Conservation (phyloP, 192 early-diverging fungal species). For the Coemansia umbellata region DNA sequence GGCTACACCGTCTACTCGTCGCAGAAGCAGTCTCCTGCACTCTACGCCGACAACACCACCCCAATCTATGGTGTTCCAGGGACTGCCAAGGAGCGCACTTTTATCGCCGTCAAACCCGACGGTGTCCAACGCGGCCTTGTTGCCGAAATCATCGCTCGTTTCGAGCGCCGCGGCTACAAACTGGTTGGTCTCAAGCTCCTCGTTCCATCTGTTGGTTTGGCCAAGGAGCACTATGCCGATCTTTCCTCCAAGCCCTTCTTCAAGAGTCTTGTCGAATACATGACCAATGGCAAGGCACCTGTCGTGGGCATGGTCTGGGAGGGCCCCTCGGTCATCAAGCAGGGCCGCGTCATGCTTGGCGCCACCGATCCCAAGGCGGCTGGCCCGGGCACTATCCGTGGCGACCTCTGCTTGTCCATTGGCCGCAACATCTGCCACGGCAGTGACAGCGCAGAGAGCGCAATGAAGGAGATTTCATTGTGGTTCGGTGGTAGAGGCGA, state of each 20-base stretch:
- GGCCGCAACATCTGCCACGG: constrained; percentile 87
- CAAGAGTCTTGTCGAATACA: constrained; percentile 84
- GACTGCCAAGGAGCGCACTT: constrained; percentile 65
- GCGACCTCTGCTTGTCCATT: constrained; percentile 73
- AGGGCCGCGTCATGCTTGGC: constrained; percentile 84
- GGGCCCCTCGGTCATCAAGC: constrained; percentile 80
- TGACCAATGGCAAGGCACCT: constrained; percentile 83
- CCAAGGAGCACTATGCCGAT: constrained; percentile 88
- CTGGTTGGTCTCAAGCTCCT: constrained; percentile 79
- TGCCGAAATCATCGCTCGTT: constrained; percentile 80
- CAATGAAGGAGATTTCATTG: constrained; percentile 72
- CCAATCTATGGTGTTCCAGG: constrained; percentile 57
- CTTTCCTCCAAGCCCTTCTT: constrained; percentile 85
- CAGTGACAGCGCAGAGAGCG: constrained; percentile 80
- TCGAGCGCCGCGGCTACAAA: constrained; percentile 89
- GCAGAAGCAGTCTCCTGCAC: constrained; percentile 6
- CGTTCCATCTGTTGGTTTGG: constrained; percentile 58
- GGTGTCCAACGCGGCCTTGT: constrained; percentile 84
- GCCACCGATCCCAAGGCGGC: constrained; percentile 89
- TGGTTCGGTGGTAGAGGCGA: constrained; percentile 70
- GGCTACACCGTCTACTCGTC: constrained; percentile 28
- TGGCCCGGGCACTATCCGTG: constrained; percentile 86
- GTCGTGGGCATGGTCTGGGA: constrained; percentile 83
- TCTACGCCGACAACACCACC: constrained; percentile 37
- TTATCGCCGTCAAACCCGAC: constrained; percentile 79